These are phyloP conservation scores for Nitzschia palea DNA, from an alignment of 108 stramenopile genomes.

Conservation along the genomic window DNA sequence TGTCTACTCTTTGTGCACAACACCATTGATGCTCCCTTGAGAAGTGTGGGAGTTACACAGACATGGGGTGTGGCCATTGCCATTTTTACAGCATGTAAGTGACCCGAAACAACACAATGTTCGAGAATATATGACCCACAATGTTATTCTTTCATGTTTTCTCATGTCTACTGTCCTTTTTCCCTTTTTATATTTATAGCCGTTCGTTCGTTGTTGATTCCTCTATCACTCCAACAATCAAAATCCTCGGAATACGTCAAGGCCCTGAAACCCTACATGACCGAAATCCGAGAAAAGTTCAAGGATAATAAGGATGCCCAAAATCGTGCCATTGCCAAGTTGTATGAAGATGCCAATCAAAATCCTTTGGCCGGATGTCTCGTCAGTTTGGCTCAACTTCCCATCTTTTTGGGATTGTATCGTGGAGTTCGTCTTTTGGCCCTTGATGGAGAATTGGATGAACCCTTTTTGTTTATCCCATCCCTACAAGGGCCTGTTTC, in stretches of 20 bases:
- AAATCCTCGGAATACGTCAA: constrained; percentile 90
- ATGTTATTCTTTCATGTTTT: not conserved
- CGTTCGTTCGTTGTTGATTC: constrained; percentile 81
- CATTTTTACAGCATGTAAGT: constrained; percentile 74
- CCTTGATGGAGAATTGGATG: constrained; percentile 76
- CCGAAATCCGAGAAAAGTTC: constrained; percentile 91
- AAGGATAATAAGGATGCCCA: constrained; percentile 84
- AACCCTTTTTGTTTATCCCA: constrained; percentile 96
- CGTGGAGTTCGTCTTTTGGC: constrained; percentile 87
- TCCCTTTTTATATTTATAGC: constrained; percentile 34
- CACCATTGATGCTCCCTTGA: constrained; percentile 61
- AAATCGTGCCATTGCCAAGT: constrained; percentile 87
- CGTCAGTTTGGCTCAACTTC: constrained; percentile 85
- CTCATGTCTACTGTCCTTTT: not conserved
- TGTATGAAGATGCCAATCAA: constrained; percentile 90
- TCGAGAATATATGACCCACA: not conserved
- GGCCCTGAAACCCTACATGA: constrained; percentile 84
- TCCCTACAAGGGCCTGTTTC: constrained; percentile 91
- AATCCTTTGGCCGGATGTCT: constrained; percentile 96
- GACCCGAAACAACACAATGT: not conserved
- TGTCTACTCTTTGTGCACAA: constrained; percentile 61
- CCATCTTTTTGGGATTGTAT: constrained; percentile 93
- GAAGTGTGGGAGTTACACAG: constrained; percentile 60
- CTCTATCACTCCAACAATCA: constrained; percentile 88
- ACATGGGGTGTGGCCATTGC: constrained; percentile 85